Conservation (phyloP, 208 protist genomes). For the Wallacemonas sp. region DNA sequence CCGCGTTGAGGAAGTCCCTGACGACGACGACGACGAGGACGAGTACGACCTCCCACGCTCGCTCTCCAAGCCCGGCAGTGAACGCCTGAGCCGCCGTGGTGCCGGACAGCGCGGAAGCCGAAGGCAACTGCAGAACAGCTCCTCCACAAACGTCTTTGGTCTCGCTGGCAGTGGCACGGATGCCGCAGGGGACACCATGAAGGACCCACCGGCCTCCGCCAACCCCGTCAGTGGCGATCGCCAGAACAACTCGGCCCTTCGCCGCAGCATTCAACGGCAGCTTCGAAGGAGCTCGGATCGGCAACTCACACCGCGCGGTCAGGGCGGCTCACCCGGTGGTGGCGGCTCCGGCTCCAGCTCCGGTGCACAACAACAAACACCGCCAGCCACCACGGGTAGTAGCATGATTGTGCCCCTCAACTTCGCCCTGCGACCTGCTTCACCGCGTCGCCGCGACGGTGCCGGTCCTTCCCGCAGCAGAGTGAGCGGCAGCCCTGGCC, state of each 20-base stretch:
- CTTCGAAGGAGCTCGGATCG: not conserved
- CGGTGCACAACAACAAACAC: too few species aligned
- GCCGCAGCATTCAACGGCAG: constrained; percentile 11
- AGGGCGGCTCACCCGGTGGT: not conserved
- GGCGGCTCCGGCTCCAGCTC: too few species aligned
- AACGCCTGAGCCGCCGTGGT: not conserved
- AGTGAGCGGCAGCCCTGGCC: not conserved
- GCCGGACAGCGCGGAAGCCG: not conserved
- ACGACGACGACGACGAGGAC: constrained; percentile 10
- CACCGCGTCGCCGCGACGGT: not conserved
- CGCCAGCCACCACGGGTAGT: too few species aligned
- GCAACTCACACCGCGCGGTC: not conserved
- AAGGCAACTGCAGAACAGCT: too few species aligned
- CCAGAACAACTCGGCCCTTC: not conserved
- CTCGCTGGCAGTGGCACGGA: not conserved
- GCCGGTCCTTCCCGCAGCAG: not conserved
- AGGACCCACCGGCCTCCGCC: not conserved
- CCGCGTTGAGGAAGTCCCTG: not conserved
- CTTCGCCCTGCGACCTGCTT: not conserved
- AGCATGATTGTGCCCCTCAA: not conserved
- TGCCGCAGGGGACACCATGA: not conserved
- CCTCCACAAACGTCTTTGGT: not conserved
- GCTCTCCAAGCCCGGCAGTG: not conserved
- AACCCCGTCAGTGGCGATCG: not conserved
- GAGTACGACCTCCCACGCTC: not conserved